phyloP scores from a whole-genome alignment of 768 basidiomycete genomes.

The Paxillus rubicundulus region DNA sequence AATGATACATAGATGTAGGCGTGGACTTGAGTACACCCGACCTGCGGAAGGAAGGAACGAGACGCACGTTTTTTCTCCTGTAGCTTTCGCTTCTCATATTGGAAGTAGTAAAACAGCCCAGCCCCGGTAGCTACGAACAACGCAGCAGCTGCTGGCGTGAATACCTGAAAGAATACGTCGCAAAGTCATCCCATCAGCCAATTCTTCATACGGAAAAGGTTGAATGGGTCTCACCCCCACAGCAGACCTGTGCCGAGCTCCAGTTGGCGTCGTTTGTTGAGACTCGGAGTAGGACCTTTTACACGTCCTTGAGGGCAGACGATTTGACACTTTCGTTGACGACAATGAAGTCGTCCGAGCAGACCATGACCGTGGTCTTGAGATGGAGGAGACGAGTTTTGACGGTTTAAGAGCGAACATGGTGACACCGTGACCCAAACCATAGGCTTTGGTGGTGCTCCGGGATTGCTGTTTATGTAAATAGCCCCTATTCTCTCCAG shows the following conservation, averaged over 20 bases:
- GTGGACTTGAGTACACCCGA: not conserved
- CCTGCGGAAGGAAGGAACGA: not conserved
- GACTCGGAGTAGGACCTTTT: constrained; percentile 16
- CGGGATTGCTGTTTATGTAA: too few relatives aligned
- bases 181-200: not conserved
- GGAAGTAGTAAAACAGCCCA: constrained; percentile 86
- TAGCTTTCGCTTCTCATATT: constrained; percentile 77
- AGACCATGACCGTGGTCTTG: constrained; percentile 17
- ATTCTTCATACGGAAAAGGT: not conserved
- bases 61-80: constrained; percentile 71
- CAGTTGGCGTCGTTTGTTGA: constrained; percentile 20
- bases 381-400: constrained; percentile 20
- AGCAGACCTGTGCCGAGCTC: constrained; percentile 33
- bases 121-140: constrained; percentile 82
- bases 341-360: constrained; percentile 4
- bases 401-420: constrained; percentile 11
- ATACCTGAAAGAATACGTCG: constrained; percentile 56
- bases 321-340: not conserved
- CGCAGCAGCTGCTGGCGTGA: constrained; percentile 81
- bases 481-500: too few relatives aligned
- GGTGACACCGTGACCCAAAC: too few relatives aligned
- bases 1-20: not conserved
- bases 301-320: not conserved
- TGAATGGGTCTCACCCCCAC: constrained; percentile 28
- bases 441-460: too few relatives aligned